Conservation (phyloP, 2,329 filamentous ascomycete genomes). For the Neonectria hederae region DNA sequence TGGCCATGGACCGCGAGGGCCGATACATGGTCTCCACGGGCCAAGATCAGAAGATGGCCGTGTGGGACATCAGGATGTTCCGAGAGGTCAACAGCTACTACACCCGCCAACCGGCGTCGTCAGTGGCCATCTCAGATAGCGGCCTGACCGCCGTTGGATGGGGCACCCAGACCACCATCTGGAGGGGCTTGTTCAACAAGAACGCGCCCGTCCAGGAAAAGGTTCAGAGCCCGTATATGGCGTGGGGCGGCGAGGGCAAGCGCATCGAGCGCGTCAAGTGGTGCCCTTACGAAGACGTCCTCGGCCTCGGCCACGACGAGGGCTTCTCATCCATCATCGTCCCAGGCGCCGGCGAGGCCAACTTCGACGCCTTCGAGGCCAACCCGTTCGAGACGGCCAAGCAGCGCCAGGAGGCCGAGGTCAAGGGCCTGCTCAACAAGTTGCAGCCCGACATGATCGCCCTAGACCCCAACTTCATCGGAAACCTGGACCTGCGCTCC, state of each 20-base stretch:
- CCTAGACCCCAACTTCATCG: slow-evolving; percentile 90
- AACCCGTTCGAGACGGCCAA: slow-evolving; percentile 96
- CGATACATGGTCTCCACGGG: slow-evolving; percentile 96
- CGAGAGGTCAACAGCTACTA: slow-evolving; percentile 92
- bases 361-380: slow-evolving; percentile 91
- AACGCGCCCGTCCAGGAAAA: slow-evolving; percentile 76
- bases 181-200: slow-evolving; percentile 89
- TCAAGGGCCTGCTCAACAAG: slow-evolving; percentile 91
- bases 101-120: slow-evolving; percentile 82
- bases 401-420: slow-evolving; percentile 92
- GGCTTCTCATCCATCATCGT: slow-evolving; percentile 92
- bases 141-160: slow-evolving; percentile 89
- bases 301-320: slow-evolving; percentile 83
- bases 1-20: slow-evolving; percentile 88
- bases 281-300: slow-evolving; percentile 94
- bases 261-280: slow-evolving; percentile 83
- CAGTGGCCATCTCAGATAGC: slow-evolving; percentile 87
- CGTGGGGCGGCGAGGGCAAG: slow-evolving; percentile 88
- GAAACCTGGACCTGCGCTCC: slow-evolving; percentile 83
- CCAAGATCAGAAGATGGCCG: slow-evolving; percentile 89
- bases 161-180: slow-evolving; percentile 89
- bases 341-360: slow-evolving; percentile 94
- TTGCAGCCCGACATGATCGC: slow-evolving; percentile 97
- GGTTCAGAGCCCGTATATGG: slow-evolving; percentile 89
- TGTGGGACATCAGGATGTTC: slow-evolving; percentile 96